Percentiles rank a stretch among this genome's conserved stretches.
Conservation (phyloP, 2,329 filamentous ascomycete genomes). For the Fusarium sp. region DNA sequence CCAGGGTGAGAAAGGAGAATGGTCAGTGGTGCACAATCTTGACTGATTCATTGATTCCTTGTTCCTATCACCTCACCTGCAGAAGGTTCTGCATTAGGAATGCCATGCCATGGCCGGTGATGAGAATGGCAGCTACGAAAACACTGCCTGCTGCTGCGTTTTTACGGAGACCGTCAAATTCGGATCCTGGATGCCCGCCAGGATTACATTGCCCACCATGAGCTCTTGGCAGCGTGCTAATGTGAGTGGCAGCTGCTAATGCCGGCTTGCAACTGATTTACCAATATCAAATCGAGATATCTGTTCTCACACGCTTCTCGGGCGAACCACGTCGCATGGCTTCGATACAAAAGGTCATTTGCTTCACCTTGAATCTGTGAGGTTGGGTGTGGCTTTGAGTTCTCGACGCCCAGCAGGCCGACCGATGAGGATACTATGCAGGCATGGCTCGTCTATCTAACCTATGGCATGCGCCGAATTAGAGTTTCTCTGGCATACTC, state of each 20-base stretch:
- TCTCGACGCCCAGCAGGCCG: too few species aligned
- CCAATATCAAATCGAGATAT: conserved; percentile 56
- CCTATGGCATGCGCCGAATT: background rate
- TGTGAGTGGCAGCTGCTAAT: background rate
- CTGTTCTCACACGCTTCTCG: background rate
- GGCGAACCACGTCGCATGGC: background rate
- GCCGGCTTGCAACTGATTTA: conserved; percentile 28
- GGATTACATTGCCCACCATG: conserved; percentile 40
- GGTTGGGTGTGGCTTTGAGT: background rate
- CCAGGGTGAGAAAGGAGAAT: conserved; percentile 1
- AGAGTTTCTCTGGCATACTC: conserved; percentile 3
- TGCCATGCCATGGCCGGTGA: conserved; percentile 40
- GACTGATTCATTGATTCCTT: conserved; percentile 17
- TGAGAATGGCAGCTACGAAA: conserved; percentile 18
- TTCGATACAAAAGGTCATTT: background rate
- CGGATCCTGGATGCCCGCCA: conserved; percentile 25
- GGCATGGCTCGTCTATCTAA: background rate
- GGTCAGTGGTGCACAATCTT: conserved; percentile 11
- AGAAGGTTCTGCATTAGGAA: conserved; percentile 42
- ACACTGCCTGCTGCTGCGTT: conserved; percentile 2
- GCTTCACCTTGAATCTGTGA: background rate
- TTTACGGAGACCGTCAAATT: conserved; percentile 17
- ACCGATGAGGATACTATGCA: too few species aligned
- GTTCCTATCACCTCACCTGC: conserved; percentile 38
- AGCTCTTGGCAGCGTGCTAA: conserved; percentile 17